Conservation (phyloP, 176 grass and related monocot genomes). For the Raddia distichophylla region DNA sequence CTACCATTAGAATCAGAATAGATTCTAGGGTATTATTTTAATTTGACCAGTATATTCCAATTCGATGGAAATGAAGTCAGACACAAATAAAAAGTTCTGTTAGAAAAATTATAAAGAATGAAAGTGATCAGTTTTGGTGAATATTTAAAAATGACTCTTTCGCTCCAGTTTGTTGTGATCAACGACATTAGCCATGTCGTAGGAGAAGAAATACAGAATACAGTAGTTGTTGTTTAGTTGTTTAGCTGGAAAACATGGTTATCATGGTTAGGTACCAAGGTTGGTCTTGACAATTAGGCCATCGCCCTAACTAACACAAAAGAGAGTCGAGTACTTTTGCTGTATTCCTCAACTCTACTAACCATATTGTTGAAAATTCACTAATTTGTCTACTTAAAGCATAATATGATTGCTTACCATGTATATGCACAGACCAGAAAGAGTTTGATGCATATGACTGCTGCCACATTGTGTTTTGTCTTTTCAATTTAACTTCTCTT, state of each 20-base stretch:
- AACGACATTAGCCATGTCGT: not conserved
- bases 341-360: not conserved
- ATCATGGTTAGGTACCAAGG: not conserved
- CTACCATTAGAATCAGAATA: not conserved
- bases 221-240: not conserved
- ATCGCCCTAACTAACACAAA: slow-evolving; percentile 13
- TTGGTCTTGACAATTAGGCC: not conserved
- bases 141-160: not conserved
- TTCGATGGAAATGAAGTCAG: not conserved
- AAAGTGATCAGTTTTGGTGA: not conserved
- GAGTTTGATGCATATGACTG: not conserved
- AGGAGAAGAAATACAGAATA: not conserved
- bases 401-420: not conserved
- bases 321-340: not conserved
- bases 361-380: not conserved
- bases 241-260: not conserved
- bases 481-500: not conserved
- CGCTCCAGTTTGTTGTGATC: not conserved
- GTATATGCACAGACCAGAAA: not conserved
- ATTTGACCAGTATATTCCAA: not conserved
- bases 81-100: not conserved
- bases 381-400: not conserved
- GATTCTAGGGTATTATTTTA: not conserved
- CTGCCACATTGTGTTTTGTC: not conserved
- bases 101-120: not conserved